These are phyloP conservation scores for Colletotrichum tofieldiae DNA, from an alignment of 2,329 filamentous ascomycete species.

Conservation along the genomic window DNA sequence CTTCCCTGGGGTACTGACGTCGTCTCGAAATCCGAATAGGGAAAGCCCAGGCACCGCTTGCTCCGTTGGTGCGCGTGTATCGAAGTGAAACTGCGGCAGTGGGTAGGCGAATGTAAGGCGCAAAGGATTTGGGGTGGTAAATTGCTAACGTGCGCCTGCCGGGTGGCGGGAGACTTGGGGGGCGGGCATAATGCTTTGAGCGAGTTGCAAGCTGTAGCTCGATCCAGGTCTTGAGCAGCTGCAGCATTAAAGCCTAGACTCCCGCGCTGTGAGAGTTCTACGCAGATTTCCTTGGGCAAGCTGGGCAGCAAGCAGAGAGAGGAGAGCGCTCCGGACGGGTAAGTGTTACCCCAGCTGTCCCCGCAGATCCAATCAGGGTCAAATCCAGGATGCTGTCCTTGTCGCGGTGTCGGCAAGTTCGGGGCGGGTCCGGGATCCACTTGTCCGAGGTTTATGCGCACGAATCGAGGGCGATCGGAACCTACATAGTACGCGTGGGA, in stretches of 20 bases:
- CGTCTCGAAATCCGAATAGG: slow-evolving; percentile 15
- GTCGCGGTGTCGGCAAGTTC: slow-evolving; percentile 33
- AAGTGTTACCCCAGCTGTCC: slow-evolving; percentile 3
- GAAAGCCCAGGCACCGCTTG: slow-evolving; percentile 9
- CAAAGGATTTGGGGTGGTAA: background rate
- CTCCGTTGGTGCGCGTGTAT: slow-evolving; percentile 35
- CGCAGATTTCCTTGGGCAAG: background rate
- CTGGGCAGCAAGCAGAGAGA: background rate
- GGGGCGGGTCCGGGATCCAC: slow-evolving; percentile 36
- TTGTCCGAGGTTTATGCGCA: slow-evolving; percentile 40
- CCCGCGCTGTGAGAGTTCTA: background rate
- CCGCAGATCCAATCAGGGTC: background rate
- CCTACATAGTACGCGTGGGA: slow-evolving; percentile 6
- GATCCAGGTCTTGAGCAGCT: background rate
- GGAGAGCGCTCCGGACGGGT: background rate
- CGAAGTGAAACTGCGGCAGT: slow-evolving; percentile 13
- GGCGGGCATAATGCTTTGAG: too few species aligned
- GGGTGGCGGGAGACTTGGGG: background rate
- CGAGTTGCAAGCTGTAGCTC: background rate
- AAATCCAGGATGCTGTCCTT: background rate
- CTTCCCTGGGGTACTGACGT: slow-evolving; percentile 6
- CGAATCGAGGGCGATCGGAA: slow-evolving; percentile 36
- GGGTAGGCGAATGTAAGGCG: slow-evolving; percentile 1
- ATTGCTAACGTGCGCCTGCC: background rate
- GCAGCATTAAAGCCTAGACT: slow-evolving; percentile 5